Conservation (phyloP, 106 monocot genomes). For the Agapanthus africanus region DNA sequence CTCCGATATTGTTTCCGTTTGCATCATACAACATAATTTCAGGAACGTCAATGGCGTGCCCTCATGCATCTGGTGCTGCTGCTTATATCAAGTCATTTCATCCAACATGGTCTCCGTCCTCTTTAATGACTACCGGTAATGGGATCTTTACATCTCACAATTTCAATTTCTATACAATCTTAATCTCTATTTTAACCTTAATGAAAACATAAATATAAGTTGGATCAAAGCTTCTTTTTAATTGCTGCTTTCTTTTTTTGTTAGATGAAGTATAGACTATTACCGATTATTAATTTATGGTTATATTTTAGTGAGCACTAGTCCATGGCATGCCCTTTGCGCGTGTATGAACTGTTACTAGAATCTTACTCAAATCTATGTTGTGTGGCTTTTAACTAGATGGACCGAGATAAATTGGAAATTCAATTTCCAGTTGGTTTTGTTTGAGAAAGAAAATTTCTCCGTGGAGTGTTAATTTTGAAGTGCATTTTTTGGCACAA, state of each 20-base stretch:
- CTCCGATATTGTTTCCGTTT: background rate
- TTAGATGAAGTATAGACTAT: background rate
- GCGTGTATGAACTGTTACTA: too few species aligned
- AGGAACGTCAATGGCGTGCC: conserved; percentile 41
- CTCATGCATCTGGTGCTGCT: conserved; percentile 19
- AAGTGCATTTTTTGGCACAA: too few species aligned
- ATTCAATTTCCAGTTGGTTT: too few species aligned
- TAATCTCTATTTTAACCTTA: background rate
- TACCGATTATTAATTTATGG: background rate
- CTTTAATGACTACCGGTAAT: conserved; percentile 34
- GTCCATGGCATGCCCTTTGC: background rate
- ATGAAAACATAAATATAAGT: background rate
- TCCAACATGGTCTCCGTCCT: conserved; percentile 35
- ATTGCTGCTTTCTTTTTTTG: background rate
- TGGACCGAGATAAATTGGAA: too few species aligned
- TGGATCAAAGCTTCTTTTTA: background rate
- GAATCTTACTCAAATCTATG: too few species aligned
- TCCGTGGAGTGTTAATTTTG: too few species aligned
- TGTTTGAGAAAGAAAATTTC: too few species aligned
- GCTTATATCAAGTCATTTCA: conserved; percentile 32
- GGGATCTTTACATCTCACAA: background rate
- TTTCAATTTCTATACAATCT: background rate
- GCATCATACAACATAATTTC: conserved; percentile 22
- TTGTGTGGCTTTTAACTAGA: too few species aligned
- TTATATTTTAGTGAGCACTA: background rate